Evolutionary conservation across 2,329 filamentous ascomycete species (phyloP).

Genomic region (Ophioceras dolichostomum): DNA sequence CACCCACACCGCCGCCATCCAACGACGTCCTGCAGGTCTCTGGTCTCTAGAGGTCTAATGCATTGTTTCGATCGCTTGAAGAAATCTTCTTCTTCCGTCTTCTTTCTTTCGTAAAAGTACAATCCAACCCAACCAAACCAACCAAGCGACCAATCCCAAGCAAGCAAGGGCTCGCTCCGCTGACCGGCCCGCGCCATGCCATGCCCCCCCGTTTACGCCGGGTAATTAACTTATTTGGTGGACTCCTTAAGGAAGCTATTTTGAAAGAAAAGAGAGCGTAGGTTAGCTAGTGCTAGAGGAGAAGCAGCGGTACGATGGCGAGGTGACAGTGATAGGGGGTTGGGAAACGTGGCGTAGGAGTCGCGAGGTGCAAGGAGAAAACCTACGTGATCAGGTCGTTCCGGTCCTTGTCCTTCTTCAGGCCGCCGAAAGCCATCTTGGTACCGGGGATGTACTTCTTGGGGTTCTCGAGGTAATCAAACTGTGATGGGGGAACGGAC

Average conservation of each 20-base stretch:
- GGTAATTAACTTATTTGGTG: conserved; percentile 54
- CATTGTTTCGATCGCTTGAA: too few relatives aligned
- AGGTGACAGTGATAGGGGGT: neutral
- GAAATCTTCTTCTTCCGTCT: too few relatives aligned
- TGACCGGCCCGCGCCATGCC: too few relatives aligned
- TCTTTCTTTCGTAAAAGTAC: too few relatives aligned
- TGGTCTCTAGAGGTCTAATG: too few relatives aligned
- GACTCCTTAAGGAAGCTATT: conserved; percentile 54
- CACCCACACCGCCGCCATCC: too few relatives aligned
- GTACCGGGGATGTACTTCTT: conserved; percentile 99
- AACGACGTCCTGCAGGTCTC: too few relatives aligned
- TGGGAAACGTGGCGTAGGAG: neutral
- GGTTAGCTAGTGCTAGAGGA: conserved; percentile 9
- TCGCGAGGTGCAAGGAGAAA: neutral
- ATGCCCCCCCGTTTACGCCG: neutral
- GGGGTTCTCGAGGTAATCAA: conserved; percentile 99
- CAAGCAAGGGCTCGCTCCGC: too few relatives aligned
- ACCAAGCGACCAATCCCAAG: too few relatives aligned
- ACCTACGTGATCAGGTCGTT: conserved; percentile 96
- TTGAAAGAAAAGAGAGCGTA: conserved; percentile 1
- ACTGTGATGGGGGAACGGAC: conserved; percentile 42
- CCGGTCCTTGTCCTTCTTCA: conserved; percentile 99
- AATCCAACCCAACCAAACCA: too few relatives aligned
- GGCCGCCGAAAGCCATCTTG: conserved; percentile 99
- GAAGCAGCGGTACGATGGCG: neutral